A percentile compares a stretch with the other conserved stretches of the same genome.
These are phyloP conservation scores for Podaxis sp. DNA, from an alignment of 768 basidiomycete species.

Conservation along the genomic window DNA sequence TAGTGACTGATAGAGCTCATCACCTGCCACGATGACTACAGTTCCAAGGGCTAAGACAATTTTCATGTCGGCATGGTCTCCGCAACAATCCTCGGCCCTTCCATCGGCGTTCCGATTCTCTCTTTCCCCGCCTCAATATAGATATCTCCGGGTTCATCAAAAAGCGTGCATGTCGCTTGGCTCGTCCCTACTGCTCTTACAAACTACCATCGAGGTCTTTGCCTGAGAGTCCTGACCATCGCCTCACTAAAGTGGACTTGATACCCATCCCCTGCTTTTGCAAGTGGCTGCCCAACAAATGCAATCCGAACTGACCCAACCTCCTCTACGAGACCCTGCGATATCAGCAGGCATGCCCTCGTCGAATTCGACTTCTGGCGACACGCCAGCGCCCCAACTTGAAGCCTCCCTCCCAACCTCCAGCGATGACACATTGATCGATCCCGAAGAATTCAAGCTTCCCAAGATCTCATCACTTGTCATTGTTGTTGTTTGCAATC, in stretches of 20 bases:
- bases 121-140: background rate
- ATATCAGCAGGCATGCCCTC: background rate
- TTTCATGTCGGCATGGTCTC: background rate
- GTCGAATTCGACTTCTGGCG: background rate
- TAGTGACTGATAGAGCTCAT: background rate
- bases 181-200: background rate
- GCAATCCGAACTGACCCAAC: no score
- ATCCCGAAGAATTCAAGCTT: constrained; percentile 27
- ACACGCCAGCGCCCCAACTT: background rate
- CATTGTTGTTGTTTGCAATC: constrained; percentile 28
- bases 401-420: background rate
- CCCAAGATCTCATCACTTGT: constrained; percentile 27
- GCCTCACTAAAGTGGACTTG: no score
- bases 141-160: background rate
- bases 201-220: background rate
- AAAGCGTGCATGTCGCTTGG: background rate
- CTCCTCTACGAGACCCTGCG: no score
- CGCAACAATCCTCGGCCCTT: background rate
- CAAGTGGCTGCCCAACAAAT: no score
- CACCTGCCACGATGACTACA: background rate
- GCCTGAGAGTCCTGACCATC: no score
- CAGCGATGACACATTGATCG: background rate
- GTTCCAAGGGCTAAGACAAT: background rate
- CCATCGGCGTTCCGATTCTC: background rate
- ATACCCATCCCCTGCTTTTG: no score